Conservation (phyloP, 2,329 filamentous ascomycete species). For the Paecilomyces formosus region DNA sequence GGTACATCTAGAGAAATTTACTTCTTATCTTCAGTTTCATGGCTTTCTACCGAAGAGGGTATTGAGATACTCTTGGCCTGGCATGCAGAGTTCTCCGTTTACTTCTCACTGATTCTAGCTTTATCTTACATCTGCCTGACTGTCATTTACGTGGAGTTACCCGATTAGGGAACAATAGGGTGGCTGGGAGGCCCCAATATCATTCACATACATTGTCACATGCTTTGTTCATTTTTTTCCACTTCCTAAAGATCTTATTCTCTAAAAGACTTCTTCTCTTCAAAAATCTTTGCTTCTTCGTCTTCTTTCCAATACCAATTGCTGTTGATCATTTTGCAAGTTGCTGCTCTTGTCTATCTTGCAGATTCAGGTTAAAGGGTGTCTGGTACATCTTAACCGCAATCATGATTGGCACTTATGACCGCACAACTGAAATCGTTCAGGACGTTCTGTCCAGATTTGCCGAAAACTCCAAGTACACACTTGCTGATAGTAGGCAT, state of each 20-base stretch:
- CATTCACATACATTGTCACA: not conserved
- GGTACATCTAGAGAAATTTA: not conserved
- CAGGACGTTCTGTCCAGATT: not conserved
- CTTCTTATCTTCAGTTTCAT: not conserved
- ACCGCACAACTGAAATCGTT: not conserved
- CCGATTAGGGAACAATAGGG: not conserved
- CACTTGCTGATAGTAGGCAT: constrained; percentile 5
- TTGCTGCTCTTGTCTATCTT: not conserved
- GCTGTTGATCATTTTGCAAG: not conserved
- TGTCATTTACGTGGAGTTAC: not conserved
- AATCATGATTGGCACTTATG: not conserved
- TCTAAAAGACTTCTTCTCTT: not conserved
- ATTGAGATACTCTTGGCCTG: not conserved
- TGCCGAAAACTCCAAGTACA: not conserved
- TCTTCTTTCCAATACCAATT: not conserved
- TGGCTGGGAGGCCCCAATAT: not conserved
- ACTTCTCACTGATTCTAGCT: not conserved
- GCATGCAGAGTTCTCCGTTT: not conserved
- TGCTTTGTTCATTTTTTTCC: not conserved
- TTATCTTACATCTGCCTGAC: not conserved
- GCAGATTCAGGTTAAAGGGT: not conserved
- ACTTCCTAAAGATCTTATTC: not conserved
- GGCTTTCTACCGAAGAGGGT: not conserved
- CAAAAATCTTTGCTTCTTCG: not conserved
- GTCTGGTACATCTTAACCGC: not conserved